Base-by-base conservation (phyloP, 345 rosid species). In the Sonneratia alba region DNA sequence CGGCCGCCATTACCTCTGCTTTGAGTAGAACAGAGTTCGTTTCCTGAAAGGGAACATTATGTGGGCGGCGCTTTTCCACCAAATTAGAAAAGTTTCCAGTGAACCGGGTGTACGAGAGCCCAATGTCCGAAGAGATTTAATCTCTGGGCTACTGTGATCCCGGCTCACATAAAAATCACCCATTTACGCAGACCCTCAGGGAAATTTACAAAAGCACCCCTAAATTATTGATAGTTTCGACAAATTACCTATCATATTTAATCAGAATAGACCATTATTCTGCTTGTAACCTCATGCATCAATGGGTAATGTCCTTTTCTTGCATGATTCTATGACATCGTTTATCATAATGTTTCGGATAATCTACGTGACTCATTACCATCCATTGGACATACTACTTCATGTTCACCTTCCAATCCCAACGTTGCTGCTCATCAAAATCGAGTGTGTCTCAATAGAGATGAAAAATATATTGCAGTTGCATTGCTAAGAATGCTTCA, bases 1-100 rank as follows among this genome's bases (percentile, higher is more conserved):
- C 82, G 78, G 87, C 79, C 79, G 82, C 87, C 92, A 87, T 86
- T 4, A 10, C 36, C 66, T 34, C 38, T 62, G 71, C 79, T 38
- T 59, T 42, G 22, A 42, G 67, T 37, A 59, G 38, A 45, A 61
- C 43, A 16, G 53, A 45, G n/a, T 6, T 13, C 12, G n/a, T 59
- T 45, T 40, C 45, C 45, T 42, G 2, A 42, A 42, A 42, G 45
- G 45, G 7, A 5, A 42, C 6, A 42, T 42, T 42, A 4, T 42
- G 45, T 42, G 56, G 13, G 34, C 63, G 66, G 66, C 66, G 34
- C 12, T 8, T 22, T 57, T 22, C 8, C 6, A 4, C 59, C 22
- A 18, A 53, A 57, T 6, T 57, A 6, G 63, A 11, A 22, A 57
- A n/a, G 0, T 5, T 6, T 21, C 11, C 2, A 8, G 7, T 57